phyloP scores from a whole-genome alignment of 257 asterid genomes.

The Petunia axillaris region DNA sequence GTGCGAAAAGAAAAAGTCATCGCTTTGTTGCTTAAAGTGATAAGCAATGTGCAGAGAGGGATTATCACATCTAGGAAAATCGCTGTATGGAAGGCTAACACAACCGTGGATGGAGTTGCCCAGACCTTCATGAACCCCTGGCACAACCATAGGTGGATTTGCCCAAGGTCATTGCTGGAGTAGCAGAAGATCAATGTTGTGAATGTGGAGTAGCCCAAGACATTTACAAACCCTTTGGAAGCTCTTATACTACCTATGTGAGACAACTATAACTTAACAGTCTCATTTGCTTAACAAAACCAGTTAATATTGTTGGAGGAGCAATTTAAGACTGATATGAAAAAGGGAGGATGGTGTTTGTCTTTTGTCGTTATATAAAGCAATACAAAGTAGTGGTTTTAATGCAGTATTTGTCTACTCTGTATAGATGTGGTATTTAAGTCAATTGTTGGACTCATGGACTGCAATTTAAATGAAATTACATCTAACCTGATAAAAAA shows the following conservation, averaged over 20 bases:
- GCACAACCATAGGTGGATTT: too few relatives aligned
- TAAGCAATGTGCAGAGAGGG: too few relatives aligned
- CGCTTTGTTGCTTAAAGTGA: too few relatives aligned
- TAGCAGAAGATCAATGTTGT: background rate
- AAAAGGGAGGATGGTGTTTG: background rate
- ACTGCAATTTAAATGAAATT: too few relatives aligned
- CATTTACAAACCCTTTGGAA: background rate
- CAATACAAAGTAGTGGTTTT: background rate
- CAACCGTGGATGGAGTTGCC: too few relatives aligned
- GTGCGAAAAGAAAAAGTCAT: too few relatives aligned
- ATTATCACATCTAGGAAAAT: too few relatives aligned
- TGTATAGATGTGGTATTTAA: background rate
- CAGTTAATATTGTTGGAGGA: background rate
- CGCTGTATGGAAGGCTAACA: too few relatives aligned
- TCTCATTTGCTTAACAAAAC: background rate
- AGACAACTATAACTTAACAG: background rate
- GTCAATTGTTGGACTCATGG: background rate
- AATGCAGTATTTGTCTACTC: background rate
- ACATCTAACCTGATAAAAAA: too few relatives aligned
- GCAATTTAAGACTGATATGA: background rate
- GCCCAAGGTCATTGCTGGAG: background rate
- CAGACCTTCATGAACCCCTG: too few relatives aligned
- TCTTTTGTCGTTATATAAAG: too few relatives aligned
- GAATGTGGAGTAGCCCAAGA: background rate
- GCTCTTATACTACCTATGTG: background rate